Percentiles rank a stretch among this genome's conserved stretches.
Conservation (phyloP, 2,329 filamentous ascomycete genomes). For the Xylaria sp. region DNA sequence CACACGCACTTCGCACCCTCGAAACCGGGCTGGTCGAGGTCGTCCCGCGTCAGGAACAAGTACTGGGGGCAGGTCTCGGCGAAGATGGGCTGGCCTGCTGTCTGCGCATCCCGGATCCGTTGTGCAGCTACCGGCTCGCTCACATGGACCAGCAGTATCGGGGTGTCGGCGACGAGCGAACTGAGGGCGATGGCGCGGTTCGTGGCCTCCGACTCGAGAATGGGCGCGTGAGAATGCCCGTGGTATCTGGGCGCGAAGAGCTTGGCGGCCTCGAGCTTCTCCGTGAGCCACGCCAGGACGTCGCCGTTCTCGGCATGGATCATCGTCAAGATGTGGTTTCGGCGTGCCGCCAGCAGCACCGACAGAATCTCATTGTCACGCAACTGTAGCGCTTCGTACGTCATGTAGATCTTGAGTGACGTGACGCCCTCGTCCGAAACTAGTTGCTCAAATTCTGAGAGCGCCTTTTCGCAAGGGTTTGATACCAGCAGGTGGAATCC, state of each 20-base stretch:
- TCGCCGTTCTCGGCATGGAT: constrained; percentile 66
- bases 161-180: constrained; percentile 59
- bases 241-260: constrained; percentile 63
- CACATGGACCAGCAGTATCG: constrained; percentile 65
- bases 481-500: constrained; percentile 57
- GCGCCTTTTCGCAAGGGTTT: constrained; percentile 38
- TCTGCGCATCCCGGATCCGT: constrained; percentile 60
- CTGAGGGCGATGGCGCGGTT: constrained; percentile 62
- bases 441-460: constrained; percentile 54
- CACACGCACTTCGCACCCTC: constrained; percentile 66
- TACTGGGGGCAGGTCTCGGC: constrained; percentile 68
- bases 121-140: constrained; percentile 57
- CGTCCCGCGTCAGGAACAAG: constrained; percentile 61
- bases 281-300: constrained; percentile 64
- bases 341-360: constrained; percentile 59
- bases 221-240: constrained; percentile 58
- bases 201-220: constrained; percentile 63
- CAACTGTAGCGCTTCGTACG: constrained; percentile 60
- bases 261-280: constrained; percentile 59
- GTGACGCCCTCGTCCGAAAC: constrained; percentile 53
- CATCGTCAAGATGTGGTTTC: constrained; percentile 61
- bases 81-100: constrained; percentile 59
- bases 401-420: constrained; percentile 60
- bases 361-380: constrained; percentile 61
- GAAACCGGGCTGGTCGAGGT: constrained; percentile 61